A percentile compares a stretch with the other conserved stretches of the same genome.
phyloP scores from a whole-genome alignment of 2,329 filamentous ascomycete species.

The Diaporthe aspalathi region DNA sequence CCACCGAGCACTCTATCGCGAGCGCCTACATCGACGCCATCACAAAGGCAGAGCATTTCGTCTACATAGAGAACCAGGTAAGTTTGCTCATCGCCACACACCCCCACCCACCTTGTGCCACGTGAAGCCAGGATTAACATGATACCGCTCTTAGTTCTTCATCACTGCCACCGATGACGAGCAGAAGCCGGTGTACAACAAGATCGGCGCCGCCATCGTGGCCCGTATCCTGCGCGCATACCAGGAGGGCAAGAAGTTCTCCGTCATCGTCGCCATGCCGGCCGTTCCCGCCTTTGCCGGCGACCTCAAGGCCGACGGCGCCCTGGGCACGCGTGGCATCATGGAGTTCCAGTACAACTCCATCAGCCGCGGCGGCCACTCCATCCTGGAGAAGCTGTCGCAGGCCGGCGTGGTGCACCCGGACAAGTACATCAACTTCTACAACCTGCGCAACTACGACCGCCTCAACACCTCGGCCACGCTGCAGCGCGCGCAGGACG shows the following conservation, averaged over 20 bases:
- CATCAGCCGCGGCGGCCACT: slow-evolving; percentile 81
- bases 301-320: slow-evolving; percentile 77
- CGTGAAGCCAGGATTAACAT: not conserved
- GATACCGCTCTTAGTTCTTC: slow-evolving; percentile 71
- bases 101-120: too few species aligned
- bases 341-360: slow-evolving; percentile 90
- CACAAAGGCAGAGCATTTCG: slow-evolving; percentile 74
- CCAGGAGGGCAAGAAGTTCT: slow-evolving; percentile 73
- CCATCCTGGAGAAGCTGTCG: slow-evolving; percentile 78
- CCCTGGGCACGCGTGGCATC: slow-evolving; percentile 82
- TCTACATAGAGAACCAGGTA: slow-evolving; percentile 83
- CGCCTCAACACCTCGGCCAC: slow-evolving; percentile 78
- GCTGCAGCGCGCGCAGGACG: slow-evolving; percentile 70
- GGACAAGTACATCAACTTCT: slow-evolving; percentile 81
- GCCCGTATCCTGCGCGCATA: slow-evolving; percentile 80
- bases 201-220: slow-evolving; percentile 82
- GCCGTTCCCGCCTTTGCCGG: slow-evolving; percentile 86
- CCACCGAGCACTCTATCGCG: slow-evolving; percentile 79
- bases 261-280: slow-evolving; percentile 82
- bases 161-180: slow-evolving; percentile 81
- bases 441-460: slow-evolving; percentile 87
- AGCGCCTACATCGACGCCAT: slow-evolving; percentile 85
- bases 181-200: slow-evolving; percentile 80
- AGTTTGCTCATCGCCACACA: not conserved
- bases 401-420: slow-evolving; percentile 75